Percentiles rank a stretch among this genome's conserved stretches.
Conservation (phyloP, 164 flowering plant genomes). For the Annona squamosa region DNA sequence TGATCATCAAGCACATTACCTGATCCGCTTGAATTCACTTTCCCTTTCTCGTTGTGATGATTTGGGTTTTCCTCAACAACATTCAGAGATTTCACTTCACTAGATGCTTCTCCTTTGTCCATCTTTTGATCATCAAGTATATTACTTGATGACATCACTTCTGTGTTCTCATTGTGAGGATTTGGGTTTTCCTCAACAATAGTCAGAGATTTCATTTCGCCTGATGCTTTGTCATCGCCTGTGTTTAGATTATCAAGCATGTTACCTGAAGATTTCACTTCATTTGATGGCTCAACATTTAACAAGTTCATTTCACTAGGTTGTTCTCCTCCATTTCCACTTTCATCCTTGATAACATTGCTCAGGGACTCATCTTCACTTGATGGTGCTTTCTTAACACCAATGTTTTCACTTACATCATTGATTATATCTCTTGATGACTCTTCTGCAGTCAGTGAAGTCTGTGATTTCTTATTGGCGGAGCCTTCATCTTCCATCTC, state of each 20-base stretch:
- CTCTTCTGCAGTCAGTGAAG: conserved; percentile 13
- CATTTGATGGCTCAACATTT: conserved; percentile 1
- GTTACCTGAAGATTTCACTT: not conserved
- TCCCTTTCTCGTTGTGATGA: conserved; percentile 2
- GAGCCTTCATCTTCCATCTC: conserved; percentile 24
- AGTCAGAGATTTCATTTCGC: too few relatives aligned
- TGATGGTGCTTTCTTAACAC: conserved; percentile 5
- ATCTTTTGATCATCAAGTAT: conserved; percentile 6
- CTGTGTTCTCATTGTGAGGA: too few relatives aligned
- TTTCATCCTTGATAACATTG: not conserved
- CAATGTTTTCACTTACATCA: conserved; percentile 4
- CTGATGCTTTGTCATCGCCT: too few relatives aligned
- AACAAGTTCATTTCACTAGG: not conserved
- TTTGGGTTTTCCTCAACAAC: conserved; percentile 14
- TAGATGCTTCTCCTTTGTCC: conserved; percentile 15
- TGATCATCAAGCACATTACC: too few relatives aligned
- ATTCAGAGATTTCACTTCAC: conserved; percentile 21
- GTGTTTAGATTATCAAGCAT: too few relatives aligned
- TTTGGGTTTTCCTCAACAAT: not conserved
- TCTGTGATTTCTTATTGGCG: conserved; percentile 10
- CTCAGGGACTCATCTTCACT: not conserved
- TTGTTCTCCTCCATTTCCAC: not conserved
- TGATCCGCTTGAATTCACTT: too few relatives aligned
- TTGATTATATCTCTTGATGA: conserved; percentile 10
- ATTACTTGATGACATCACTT: conserved; percentile 2